These are phyloP conservation scores for Coprinopsis marcescibilis DNA, from an alignment of 768 basidiomycete genomes.

Conservation along the genomic window DNA sequence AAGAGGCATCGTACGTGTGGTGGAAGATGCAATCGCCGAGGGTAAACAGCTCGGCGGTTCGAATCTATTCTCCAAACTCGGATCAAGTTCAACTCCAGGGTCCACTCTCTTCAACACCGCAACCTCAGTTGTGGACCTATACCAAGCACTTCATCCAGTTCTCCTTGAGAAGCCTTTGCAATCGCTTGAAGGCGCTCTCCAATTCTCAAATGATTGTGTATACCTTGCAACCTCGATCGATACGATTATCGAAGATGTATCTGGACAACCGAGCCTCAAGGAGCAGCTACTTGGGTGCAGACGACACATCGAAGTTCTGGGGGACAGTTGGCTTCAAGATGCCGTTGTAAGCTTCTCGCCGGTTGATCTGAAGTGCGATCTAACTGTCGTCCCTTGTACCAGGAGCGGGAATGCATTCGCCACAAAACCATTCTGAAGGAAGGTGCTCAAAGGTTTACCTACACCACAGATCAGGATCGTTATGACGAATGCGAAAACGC, in stretches of 20 bases:
- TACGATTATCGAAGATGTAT: slow-evolving; percentile 29
- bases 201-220: slow-evolving; percentile 76
- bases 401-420: slow-evolving; percentile 46
- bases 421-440: slow-evolving; percentile 42
- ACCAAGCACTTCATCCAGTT: slow-evolving; percentile 73
- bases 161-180: slow-evolving; percentile 43
- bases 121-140: slow-evolving; percentile 67
- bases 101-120: slow-evolving; percentile 55
- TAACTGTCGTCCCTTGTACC: slow-evolving; percentile 1
- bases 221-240: slow-evolving; percentile 56
- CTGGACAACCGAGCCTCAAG: slow-evolving; percentile 25
- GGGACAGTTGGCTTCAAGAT: slow-evolving; percentile 67
- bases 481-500: slow-evolving; percentile 74
- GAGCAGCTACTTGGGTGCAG: slow-evolving; percentile 49
- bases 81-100: slow-evolving; percentile 37
- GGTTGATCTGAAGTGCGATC: slow-evolving; percentile 1
- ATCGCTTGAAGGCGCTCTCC: slow-evolving; percentile 54
- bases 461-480: slow-evolving; percentile 64
- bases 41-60: slow-evolving; percentile 58
- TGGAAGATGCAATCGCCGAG: slow-evolving; percentile 62
- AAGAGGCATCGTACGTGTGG: slow-evolving; percentile 46
- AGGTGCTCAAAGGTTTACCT: slow-evolving; percentile 59
- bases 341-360: slow-evolving; percentile 47
- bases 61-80: slow-evolving; percentile 38
- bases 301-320: slow-evolving; percentile 45